A percentile compares a stretch with the other conserved stretches of the same genome.
These are phyloP conservation scores for Pseudogymnoascus sp. DNA, from an alignment of 2,329 filamentous ascomycete species.

Conservation along the genomic window DNA sequence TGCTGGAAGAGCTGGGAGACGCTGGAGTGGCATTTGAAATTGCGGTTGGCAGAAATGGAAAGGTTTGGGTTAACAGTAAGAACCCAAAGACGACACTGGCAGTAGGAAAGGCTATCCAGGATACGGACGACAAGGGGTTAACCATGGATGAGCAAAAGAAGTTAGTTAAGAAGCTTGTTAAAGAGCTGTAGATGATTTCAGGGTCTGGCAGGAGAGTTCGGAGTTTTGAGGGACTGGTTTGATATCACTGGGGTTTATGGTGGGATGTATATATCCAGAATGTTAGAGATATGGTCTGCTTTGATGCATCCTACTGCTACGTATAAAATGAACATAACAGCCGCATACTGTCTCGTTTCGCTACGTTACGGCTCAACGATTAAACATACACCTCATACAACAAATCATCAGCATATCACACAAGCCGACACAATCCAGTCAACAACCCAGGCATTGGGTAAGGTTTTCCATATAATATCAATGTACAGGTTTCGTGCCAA, in stretches of 20 bases:
- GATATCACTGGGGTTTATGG: background rate
- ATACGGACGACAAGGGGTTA: conserved; percentile 63
- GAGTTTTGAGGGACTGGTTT: background rate
- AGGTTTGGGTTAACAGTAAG: conserved; percentile 82
- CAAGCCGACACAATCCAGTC: background rate
- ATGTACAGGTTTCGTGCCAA: conserved; percentile 6
- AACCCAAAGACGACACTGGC: conserved; percentile 62
- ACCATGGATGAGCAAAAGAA: conserved; percentile 60
- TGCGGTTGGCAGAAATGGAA: conserved; percentile 85
- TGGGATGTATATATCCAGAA: background rate
- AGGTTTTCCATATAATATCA: conserved; percentile 7
- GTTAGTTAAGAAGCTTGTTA: conserved; percentile 57
- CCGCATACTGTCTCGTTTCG: background rate
- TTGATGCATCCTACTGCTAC: background rate
- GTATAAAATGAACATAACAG: background rate
- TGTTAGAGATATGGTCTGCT: background rate
- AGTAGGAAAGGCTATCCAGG: conserved; percentile 68
- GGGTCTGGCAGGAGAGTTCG: background rate
- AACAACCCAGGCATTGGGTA: background rate
- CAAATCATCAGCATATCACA: background rate
- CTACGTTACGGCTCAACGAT: background rate
- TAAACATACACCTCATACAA: background rate
- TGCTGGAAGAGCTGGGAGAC: conserved; percentile 69
- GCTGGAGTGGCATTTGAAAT: conserved; percentile 84
- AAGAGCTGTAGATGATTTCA: conserved; percentile 20